These are phyloP conservation scores for Chalciporus piperatus DNA, from an alignment of 768 basidiomycete genomes.

Conservation along the genomic window DNA sequence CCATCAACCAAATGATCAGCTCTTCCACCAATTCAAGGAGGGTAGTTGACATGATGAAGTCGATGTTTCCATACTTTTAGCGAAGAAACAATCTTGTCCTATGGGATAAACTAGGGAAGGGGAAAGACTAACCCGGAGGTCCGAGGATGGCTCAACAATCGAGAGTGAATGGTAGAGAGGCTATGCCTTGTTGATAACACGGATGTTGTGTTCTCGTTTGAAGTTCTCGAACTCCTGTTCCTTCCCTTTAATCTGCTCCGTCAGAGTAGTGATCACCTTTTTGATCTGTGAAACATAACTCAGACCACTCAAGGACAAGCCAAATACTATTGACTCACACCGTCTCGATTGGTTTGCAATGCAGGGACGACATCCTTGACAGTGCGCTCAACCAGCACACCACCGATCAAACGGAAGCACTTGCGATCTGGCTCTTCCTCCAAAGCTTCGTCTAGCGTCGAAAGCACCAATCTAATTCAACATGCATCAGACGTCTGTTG, in stretches of 20 bases:
- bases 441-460: slow-evolving; percentile 80
- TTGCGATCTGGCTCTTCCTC: slow-evolving; percentile 85
- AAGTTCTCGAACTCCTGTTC: slow-evolving; percentile 81
- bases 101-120: no score
- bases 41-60: neutral
- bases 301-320: neutral
- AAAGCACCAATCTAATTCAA: slow-evolving; percentile 71
- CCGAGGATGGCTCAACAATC: neutral
- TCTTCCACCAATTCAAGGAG: neutral
- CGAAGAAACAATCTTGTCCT: neutral
- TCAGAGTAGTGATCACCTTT: slow-evolving; percentile 71
- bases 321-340: slow-evolving; percentile 47
- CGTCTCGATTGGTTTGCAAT: slow-evolving; percentile 84
- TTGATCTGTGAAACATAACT: slow-evolving; percentile 57
- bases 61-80: neutral
- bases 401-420: slow-evolving; percentile 96
- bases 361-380: slow-evolving; percentile 93
- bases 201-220: slow-evolving; percentile 75
- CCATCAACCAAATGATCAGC: no score
- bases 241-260: slow-evolving; percentile 86
- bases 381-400: slow-evolving; percentile 92
- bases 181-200: slow-evolving; percentile 45
- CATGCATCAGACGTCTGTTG: neutral
- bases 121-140: no score
- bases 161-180: slow-evolving; percentile 1